Base-by-base conservation (phyloP, 768 basidiomycete genomes). In the Suillus discolor region DNA sequence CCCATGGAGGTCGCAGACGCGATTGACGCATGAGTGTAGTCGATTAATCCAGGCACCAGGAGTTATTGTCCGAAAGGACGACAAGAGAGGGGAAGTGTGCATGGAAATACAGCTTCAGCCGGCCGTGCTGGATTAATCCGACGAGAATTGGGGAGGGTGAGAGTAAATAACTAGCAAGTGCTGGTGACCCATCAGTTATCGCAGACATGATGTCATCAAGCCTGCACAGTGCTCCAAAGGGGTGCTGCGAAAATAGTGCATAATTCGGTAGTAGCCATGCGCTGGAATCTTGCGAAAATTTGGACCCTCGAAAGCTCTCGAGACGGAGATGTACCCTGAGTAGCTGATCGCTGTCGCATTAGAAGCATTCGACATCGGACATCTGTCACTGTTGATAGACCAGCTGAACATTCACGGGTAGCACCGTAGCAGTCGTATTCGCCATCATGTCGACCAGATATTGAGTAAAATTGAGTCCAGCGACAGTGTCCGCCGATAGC, bases 221-320 rank as follows among this genome's bases (percentile, higher is more conserved):
- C 38, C 69, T 78, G 61, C 77, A 76, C 16, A 67, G 72, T 31
- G 79, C 75, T 11, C 83, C 81, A 34, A 83, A 85, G 0, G 83
- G 83, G n/a, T 84, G 77, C 55, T 83, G 83, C 0, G 82, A 81
- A n/a, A 84, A 71, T 6, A 84, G 67, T 0, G 83, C 82, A 13
- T 85, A 76, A 76, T 80, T 83, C 6, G 83, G 84, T 4, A 85
- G 63, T 4, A 84, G 73, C 84, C 83, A 85, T 0, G 80, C 68
- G 12, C 75, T 74, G 66, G 79, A 83, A 57, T 80, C 73, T 47
- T 80, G 79, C 0, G 72, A 55, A n/a, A 45, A n/a, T 45, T n/a
- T 44, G 4, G 16, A 25, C 69, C 73, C 8, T 13, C n/a, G 18
- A 71, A 75, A 8, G 64, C 7, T 11, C 64, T 55, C 36, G 72